Evolutionary conservation across 331 rosid species (phyloP).

Genomic region (Prunus yedoensis): DNA sequence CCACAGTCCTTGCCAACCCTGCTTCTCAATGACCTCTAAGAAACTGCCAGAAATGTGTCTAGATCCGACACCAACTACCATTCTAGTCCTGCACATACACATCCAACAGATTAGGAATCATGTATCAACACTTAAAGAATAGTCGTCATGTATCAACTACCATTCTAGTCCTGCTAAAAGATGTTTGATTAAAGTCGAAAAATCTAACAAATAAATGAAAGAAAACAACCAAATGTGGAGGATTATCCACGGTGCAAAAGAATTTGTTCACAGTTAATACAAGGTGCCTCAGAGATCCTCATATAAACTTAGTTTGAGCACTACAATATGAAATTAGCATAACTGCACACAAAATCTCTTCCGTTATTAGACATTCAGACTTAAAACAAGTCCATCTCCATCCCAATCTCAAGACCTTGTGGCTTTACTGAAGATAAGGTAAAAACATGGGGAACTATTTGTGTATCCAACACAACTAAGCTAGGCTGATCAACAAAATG

Average conservation of each 20-base stretch:
- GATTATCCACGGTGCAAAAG: not conserved
- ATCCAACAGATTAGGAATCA: constrained; percentile 8
- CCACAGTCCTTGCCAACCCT: constrained; percentile 98
- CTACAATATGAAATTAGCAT: not conserved
- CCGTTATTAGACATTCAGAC: not conserved
- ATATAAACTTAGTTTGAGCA: not conserved
- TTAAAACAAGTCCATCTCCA: constrained; percentile 4
- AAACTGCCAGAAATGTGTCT: constrained; percentile 76
- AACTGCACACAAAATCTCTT: not conserved
- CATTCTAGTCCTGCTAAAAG: not conserved
- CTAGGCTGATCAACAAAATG: not conserved
- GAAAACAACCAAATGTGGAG: not conserved
- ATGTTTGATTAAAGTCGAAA: not conserved
- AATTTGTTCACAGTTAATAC: not conserved
- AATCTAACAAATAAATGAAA: not conserved
- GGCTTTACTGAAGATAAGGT: not conserved
- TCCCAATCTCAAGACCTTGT: not conserved
- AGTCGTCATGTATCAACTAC: too few relatives aligned
- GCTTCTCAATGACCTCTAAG: constrained; percentile 77
- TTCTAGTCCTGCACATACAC: constrained; percentile 72
- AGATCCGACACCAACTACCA: constrained; percentile 97
- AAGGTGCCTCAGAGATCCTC: not conserved
- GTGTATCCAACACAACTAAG: not conserved
- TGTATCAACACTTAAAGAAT: not conserved
- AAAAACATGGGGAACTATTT: not conserved